A percentile compares a stretch with the other conserved stretches of the same genome.
phyloP scores from a whole-genome alignment of 306 rosid species.

The Crotalaria pallida region DNA sequence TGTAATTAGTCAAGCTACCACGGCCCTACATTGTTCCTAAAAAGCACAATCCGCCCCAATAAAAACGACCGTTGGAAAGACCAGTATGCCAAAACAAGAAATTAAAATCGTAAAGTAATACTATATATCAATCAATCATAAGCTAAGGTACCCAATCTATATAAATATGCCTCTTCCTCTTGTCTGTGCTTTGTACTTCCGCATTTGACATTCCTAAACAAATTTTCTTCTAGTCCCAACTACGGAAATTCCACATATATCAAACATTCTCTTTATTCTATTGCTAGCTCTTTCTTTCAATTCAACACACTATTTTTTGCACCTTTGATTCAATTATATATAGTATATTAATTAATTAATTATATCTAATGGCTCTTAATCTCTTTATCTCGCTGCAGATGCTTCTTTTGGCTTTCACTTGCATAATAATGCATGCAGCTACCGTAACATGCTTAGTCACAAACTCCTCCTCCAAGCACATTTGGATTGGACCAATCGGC shows the following conservation, averaged over 20 bases:
- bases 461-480: background rate
- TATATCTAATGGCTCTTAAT: slow-evolving; percentile 28
- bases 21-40: background rate
- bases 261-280: background rate
- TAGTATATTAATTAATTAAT: background rate
- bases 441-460: background rate
- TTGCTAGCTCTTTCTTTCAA: background rate
- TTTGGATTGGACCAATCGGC: slow-evolving; percentile 55
- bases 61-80: slow-evolving; percentile 49
- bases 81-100: background rate
- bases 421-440: slow-evolving; percentile 18
- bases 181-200: background rate
- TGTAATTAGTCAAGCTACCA: too few relatives aligned
- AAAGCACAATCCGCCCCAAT: background rate
- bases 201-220: background rate
- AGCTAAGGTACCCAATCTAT: background rate
- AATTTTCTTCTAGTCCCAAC: background rate
- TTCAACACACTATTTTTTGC: background rate
- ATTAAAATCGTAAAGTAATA: too few relatives aligned
- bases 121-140: background rate
- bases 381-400: background rate
- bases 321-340: background rate
- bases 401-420: slow-evolving; percentile 4
- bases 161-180: background rate
- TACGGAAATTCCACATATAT: background rate